phyloP scores from a whole-genome alignment of 345 rosid species.

The Odontarrhena argentea region DNA sequence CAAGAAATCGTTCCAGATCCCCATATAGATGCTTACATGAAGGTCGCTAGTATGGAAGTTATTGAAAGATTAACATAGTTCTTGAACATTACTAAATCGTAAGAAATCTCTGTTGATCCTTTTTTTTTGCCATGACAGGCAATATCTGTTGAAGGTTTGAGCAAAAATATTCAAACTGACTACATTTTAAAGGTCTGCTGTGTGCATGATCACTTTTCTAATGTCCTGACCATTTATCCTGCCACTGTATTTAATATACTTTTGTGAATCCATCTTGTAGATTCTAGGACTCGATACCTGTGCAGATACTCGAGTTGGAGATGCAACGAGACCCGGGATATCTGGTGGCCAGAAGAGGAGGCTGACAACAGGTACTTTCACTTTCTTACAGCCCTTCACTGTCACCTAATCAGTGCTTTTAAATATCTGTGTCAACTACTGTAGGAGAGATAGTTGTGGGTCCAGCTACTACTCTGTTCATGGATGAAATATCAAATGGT shows the following conservation, averaged over 20 bases:
- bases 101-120: background rate
- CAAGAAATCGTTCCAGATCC: constrained; percentile 60
- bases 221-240: background rate
- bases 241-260: background rate
- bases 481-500: constrained; percentile 67
- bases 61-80: background rate
- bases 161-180: constrained; percentile 51
- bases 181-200: constrained; percentile 48
- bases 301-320: constrained; percentile 47
- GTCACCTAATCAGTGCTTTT: constrained; percentile 4
- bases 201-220: constrained; percentile 2
- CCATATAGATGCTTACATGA: constrained; percentile 65
- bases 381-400: background rate
- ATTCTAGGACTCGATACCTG: constrained; percentile 54
- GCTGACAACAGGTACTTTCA: constrained; percentile 44
- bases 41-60: constrained; percentile 42
- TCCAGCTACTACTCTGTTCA: constrained; percentile 53
- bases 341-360: constrained; percentile 57
- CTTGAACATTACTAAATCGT: background rate
- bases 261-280: constrained; percentile 30
- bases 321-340: constrained; percentile 47
- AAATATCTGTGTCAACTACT: background rate
- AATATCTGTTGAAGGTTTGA: constrained; percentile 44
- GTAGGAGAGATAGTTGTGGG: constrained; percentile 63
- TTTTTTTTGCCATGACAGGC: constrained; percentile 39